Evolutionary conservation across 768 basidiomycete species (phyloP), one percentile per base, ranked within the genome.

Genomic region (Kwoniella sp.): DNA sequence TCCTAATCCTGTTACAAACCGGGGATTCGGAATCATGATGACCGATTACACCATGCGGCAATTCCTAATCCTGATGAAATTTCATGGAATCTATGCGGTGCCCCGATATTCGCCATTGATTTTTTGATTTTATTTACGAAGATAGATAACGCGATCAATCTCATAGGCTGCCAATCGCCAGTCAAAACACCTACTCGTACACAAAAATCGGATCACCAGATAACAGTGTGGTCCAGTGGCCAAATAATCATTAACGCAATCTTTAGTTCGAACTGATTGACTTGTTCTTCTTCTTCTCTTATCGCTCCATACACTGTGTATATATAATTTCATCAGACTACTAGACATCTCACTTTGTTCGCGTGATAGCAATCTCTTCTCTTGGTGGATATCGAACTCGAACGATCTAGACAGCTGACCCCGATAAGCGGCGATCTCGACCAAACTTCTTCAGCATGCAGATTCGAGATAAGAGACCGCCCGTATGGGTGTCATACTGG

Each of bases 401-500:
- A 13, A 33, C 33, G 33, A 13, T 13, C 33, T n/a, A n/a, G n/a
- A n/a, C n/a, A n/a, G n/a, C n/a, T n/a, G n/a, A n/a, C n/a, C n/a
- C n/a, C n/a, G n/a, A n/a, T n/a, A n/a, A n/a, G n/a, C n/a, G n/a
- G n/a, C n/a, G n/a, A n/a, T n/a, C n/a, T n/a, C 40, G 40, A 19
- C 8, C 17, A 44, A 44, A 33, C 33, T 6, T 6, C 33, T 5
- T 6, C 13, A 54, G 24, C 25, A 64, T 64, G 63, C 63, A 48
- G 46, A 9, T 58, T 12, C 13, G 44, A 30, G 63, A 58, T 37
- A 53, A 58, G n/a, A n/a, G 56, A 58, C 63, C 63, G 22, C 40
- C 63, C 24, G 2, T 59, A 25, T 79, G 78, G 78, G 62, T 79
- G 6, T 74, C 76, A 13, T 56, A 57, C 56, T 77, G 76, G 76